Evolutionary conservation across 345 rosid species (phyloP).

Genomic region (Chamaenerion angustifolium): DNA sequence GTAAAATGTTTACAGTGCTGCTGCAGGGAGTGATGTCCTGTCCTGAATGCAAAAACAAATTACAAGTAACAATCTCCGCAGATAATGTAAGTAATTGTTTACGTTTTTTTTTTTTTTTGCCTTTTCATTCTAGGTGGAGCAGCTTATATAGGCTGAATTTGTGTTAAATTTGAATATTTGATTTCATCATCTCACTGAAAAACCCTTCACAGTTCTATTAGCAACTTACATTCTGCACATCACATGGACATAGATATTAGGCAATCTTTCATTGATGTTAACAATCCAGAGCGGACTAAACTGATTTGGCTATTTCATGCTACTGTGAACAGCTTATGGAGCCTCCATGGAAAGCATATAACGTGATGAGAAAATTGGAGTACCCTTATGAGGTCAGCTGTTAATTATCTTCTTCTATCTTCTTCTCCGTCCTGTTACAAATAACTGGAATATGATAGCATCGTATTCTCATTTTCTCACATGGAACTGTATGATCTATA

Average conservation of each 20-base stretch:
- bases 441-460: background rate
- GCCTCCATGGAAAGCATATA: slow-evolving; percentile 87
- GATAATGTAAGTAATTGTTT: slow-evolving; percentile 64
- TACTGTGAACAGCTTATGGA: slow-evolving; percentile 57
- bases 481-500: background rate
- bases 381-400: slow-evolving; percentile 77
- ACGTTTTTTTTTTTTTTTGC: too few relatives aligned
- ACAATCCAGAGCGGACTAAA: background rate
- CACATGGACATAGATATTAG: too few relatives aligned
- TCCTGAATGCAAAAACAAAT: slow-evolving; percentile 78
- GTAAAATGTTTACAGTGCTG: slow-evolving; percentile 4
- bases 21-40: slow-evolving; percentile 87
- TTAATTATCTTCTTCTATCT: background rate
- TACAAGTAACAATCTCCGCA: slow-evolving; percentile 78
- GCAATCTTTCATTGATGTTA: too few relatives aligned
- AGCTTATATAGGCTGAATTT: too few relatives aligned
- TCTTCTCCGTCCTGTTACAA: background rate
- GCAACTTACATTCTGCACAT: too few relatives aligned
- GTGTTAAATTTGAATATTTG: too few relatives aligned
- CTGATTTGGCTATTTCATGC: background rate
- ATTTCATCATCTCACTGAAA: too few relatives aligned
- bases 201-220: too few relatives aligned
- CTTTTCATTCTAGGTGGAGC: too few relatives aligned
- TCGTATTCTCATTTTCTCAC: background rate
- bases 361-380: slow-evolving; percentile 74